Evolutionary conservation across 2,329 filamentous ascomycete genomes (phyloP).

Genomic region (Penicillium decumbens): DNA sequence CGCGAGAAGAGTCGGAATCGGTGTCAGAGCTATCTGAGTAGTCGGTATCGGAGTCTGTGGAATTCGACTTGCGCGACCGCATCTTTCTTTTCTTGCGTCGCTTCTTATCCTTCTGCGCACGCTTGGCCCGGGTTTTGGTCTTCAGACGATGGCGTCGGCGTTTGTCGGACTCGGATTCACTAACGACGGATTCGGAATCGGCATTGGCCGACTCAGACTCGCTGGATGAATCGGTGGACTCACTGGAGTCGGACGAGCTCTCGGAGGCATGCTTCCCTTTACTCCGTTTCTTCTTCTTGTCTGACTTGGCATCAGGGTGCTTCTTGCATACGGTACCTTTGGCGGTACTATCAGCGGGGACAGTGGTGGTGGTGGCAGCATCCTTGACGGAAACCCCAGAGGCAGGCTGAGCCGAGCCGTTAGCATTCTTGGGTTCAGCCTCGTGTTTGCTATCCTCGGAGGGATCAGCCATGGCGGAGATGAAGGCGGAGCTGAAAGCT

Average conservation of each 20-base stretch:
- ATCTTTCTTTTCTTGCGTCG: constrained; percentile 36
- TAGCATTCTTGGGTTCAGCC: constrained; percentile 27
- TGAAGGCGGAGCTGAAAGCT: not conserved
- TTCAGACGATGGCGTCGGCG: constrained; percentile 35
- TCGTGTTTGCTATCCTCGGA: constrained; percentile 29
- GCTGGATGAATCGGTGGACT: constrained; percentile 4
- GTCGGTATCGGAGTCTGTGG: constrained; percentile 9
- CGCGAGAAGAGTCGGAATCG: constrained; percentile 26
- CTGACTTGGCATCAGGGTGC: constrained; percentile 22
- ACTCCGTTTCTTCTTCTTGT: constrained; percentile 6
- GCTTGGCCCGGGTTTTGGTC: constrained; percentile 36
- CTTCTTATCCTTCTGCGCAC: constrained; percentile 26
- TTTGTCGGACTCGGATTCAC: constrained; percentile 23
- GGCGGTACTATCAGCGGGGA: constrained; percentile 18
- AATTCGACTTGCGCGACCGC: constrained; percentile 33
- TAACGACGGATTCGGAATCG: constrained; percentile 16
- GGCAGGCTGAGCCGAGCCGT: constrained; percentile 12
- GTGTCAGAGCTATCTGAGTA: constrained; percentile 22
- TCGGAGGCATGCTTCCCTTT: constrained; percentile 17
- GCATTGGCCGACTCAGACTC: constrained; percentile 18
- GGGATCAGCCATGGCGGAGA: constrained; percentile 30
- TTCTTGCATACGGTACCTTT: constrained; percentile 31
- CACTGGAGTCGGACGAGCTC: constrained; percentile 16
- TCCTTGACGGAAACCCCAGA: constrained; percentile 21
- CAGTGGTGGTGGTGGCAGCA: constrained; percentile 16